Evolutionary conservation across 2,329 filamentous ascomycete genomes (phyloP), one percentile per base, ranked within the genome.

Genomic region (Penicillium thymicola): DNA sequence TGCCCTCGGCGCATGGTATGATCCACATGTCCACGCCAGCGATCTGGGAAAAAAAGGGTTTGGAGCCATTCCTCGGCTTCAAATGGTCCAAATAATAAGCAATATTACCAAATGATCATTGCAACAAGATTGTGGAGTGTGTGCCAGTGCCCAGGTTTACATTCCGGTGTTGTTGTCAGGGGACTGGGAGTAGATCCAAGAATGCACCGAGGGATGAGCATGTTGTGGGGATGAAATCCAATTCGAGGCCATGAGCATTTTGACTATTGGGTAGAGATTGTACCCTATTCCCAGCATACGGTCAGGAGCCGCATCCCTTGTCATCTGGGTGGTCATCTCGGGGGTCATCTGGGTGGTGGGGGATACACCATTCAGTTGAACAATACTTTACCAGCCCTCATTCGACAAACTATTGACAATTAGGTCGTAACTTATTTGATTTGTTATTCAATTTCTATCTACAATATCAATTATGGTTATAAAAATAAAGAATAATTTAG

Each of bases 91-190:
- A 14, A 28, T 32, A 42, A 21, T n/a, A 23, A 7, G 9, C 16
- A 1, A 49, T 25, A 21, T 21, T 18, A 1, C 4, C n/a, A 16
- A 8, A n/a, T 38, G 7, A 21, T 1, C 23, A 4, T 9, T 36
- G 6, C 51, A 10, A 65, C 63, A 62, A 61, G 62, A n/a, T 46
- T 43, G 14, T 48, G 6, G 30, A 32, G 2, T 21, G 13, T n/a
- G 4, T n/a, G 11, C 6, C 23, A 16, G 6, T 27, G 21, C 32
- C 54, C 25, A 54, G 23, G 50, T 50, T 40, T 59, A 47, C 65
- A 68, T 68, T 68, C 66, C 59, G 41, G 21, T 14, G 16, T 40
- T 43, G 63, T 68, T 68, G 64, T 65, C 64, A 58, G 55, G 63
- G 64, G 40, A 34, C 38, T n/a, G 21, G 23, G 37, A 27, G 59